phyloP scores from a whole-genome alignment of 225 moss, liverwort and hornwort species.

The Climacium dendroides region DNA sequence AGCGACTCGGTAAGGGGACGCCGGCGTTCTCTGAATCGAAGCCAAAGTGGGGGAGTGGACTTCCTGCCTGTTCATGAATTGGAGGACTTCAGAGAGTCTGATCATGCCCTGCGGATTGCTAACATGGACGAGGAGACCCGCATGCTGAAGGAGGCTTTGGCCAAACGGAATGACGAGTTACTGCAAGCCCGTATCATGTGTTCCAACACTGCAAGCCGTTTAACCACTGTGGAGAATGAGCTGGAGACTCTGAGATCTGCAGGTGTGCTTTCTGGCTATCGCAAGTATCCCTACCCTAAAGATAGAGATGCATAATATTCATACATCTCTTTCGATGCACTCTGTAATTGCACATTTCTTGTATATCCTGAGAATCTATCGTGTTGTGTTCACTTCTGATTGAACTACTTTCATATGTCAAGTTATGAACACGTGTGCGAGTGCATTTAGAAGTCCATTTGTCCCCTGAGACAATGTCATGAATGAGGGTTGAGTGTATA shows the following conservation, averaged over 20 bases:
- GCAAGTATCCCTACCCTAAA: not conserved
- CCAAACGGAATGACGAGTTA: conserved; percentile 70
- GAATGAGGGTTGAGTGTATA: not conserved
- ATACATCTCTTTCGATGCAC: not conserved
- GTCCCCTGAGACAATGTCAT: not conserved
- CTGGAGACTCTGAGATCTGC: conserved; percentile 22
- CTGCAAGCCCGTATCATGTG: conserved; percentile 83
- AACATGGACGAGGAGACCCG: conserved; percentile 74
- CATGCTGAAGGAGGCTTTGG: conserved; percentile 68
- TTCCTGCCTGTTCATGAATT: conserved; percentile 4
- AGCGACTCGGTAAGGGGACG: conserved; percentile 24
- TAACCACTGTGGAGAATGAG: conserved; percentile 65
- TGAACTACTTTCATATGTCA: not conserved
- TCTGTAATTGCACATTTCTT: not conserved
- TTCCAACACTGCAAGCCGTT: conserved; percentile 71
- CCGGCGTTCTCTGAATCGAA: conserved; percentile 41
- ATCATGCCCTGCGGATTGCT: conserved; percentile 22
- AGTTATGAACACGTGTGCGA: not conserved
- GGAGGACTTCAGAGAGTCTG: conserved; percentile 12
- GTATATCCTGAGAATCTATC: not conserved
- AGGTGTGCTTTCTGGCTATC: not conserved
- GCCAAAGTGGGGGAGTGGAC: conserved; percentile 23
- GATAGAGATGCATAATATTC: not conserved
- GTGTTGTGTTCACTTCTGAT: not conserved
- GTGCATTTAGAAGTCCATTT: not conserved